Percentiles rank a stretch among this genome's conserved stretches.
Evolutionary conservation across 2,329 filamentous ascomycete genomes (phyloP).

Genomic region (Orbilia oligospora): DNA sequence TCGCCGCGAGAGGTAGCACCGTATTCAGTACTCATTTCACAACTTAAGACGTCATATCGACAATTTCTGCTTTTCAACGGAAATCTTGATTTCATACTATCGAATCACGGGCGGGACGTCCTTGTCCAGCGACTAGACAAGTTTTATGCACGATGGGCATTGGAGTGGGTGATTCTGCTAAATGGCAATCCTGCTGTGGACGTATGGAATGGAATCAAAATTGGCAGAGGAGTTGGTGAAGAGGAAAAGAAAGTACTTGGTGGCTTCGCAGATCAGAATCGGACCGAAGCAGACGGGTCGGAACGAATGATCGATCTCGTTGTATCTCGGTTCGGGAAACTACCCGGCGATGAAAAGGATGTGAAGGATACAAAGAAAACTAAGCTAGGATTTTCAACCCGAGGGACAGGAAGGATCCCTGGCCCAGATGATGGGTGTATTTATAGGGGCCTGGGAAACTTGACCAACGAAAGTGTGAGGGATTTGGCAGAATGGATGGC

Average conservation of each 20-base stretch:
- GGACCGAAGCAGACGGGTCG: slow-evolving; percentile 60
- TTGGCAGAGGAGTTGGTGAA: slow-evolving; percentile 94
- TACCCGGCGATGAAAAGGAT: slow-evolving; percentile 61
- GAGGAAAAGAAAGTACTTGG: slow-evolving; percentile 95
- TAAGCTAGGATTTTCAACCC: slow-evolving; percentile 62
- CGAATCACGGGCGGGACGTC: slow-evolving; percentile 76
- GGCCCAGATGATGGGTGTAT: slow-evolving; percentile 63
- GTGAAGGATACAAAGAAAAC: slow-evolving; percentile 61
- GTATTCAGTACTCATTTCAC: slow-evolving; percentile 80
- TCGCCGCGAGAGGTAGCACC: slow-evolving; percentile 92
- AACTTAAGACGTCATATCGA: slow-evolving; percentile 85
- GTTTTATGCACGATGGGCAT: slow-evolving; percentile 82
- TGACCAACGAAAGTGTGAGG: slow-evolving; percentile 58
- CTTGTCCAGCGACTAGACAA: slow-evolving; percentile 81
- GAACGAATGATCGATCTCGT: slow-evolving; percentile 81
- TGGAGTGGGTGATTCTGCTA: slow-evolving; percentile 86
- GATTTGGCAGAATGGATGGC: slow-evolving; percentile 59
- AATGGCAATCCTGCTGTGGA: slow-evolving; percentile 88
- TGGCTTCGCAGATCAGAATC: slow-evolving; percentile 81
- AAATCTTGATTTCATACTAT: slow-evolving; percentile 73
- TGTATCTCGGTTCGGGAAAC: slow-evolving; percentile 85
- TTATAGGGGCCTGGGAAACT: slow-evolving; percentile 61
- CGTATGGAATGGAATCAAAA: slow-evolving; percentile 85
- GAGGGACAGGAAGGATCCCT: slow-evolving; percentile 53
- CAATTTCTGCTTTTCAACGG: slow-evolving; percentile 91